Conservation (phyloP, 768 basidiomycete genomes). For the Infundibulicybe gibba region DNA sequence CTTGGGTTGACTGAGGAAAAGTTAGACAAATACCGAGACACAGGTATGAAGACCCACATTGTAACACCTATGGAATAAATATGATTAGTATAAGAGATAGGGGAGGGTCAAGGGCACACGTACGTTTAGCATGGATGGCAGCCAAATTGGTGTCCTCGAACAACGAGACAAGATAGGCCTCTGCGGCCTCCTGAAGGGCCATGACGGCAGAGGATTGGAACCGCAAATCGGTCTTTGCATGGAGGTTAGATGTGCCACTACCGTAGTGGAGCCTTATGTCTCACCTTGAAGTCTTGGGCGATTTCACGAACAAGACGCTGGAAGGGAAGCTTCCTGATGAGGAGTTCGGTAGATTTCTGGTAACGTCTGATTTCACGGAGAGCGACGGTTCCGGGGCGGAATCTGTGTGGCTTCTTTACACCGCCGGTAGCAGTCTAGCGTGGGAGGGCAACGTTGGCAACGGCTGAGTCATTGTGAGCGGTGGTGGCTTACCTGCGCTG, state of each 20-base stretch:
- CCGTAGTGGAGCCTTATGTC: too few species aligned
- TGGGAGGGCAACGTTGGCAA: constrained; percentile 10
- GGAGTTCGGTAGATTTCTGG: constrained; percentile 98
- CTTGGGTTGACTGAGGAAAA: constrained; percentile 67
- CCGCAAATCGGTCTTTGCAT: constrained; percentile 73
- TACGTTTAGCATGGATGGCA: constrained; percentile 85
- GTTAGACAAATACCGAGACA: constrained; percentile 13
- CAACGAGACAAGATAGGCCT: constrained; percentile 84
- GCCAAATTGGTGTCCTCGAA: constrained; percentile 92
- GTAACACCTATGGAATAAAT: constrained; percentile 39
- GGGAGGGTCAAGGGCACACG: constrained; percentile 8
- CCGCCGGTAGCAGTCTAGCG: constrained; percentile 79
- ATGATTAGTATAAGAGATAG: background rate
- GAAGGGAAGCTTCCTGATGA: constrained; percentile 99
- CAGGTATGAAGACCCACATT: constrained; percentile 36
- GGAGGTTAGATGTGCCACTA: constrained; percentile 2
- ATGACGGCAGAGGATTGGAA: constrained; percentile 96
- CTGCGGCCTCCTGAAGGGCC: constrained; percentile 91
- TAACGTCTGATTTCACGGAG: constrained; percentile 98
- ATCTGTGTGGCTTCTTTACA: constrained; percentile 99
- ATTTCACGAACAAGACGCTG: constrained; percentile 97
- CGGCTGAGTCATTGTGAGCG: constrained; percentile 5
- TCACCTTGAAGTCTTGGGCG: constrained; percentile 93
- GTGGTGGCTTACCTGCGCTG: constrained; percentile 53
- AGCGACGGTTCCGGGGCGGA: constrained; percentile 97